Evolutionary conservation across 2,329 filamentous ascomycete genomes (phyloP), one percentile per base, ranked within the genome.

Genomic region (Sordariomycetes sp.): DNA sequence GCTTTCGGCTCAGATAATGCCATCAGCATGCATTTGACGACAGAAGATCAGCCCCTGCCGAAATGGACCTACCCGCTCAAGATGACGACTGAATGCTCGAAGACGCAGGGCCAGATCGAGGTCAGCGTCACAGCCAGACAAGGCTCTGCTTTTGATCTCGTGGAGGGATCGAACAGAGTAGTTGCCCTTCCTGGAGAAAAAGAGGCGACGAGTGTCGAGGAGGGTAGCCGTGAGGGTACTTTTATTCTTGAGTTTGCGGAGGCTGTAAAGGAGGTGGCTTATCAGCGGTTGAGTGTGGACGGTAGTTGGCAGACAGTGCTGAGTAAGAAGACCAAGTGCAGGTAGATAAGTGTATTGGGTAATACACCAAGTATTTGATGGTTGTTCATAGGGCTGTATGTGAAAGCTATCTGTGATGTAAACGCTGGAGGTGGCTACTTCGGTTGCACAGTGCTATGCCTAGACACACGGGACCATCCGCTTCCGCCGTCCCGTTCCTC

Each of bases 11-110:
- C 48, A 2, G 33, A 57, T 6, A 26, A 46, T 39, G 52, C 47
- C 8, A 39, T 57, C 9, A 45, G 31, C 30, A 57, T 52, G 49
- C 36, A 47, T 7, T 31, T 57, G 8, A 55, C 52, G 7, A 23
- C 52, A 11, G 27, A 45, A 2, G 51, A 57, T n/a, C 54, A 57
- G 23, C 42, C 45, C 11, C 30, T 57, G 5, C 54, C 54, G 2
- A 37, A 37, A 28, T 37, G 48, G 19, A 53, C 53, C 5, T 54
- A 52, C 23, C 54, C 54, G 2, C 37, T 57, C 12, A 31, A 36
- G 4, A 16, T 57, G 10, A 25, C 34, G 28, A 18, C 27, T 7
- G 15, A 31, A 12, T 26, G 29, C 19, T 16, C 20, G 6, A 34
- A 30, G 25, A 18, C 14, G 16, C 30, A 24, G 17, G 17, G 26